phyloP scores from a whole-genome alignment of 768 basidiomycete species.

The Naganishia kalamii region DNA sequence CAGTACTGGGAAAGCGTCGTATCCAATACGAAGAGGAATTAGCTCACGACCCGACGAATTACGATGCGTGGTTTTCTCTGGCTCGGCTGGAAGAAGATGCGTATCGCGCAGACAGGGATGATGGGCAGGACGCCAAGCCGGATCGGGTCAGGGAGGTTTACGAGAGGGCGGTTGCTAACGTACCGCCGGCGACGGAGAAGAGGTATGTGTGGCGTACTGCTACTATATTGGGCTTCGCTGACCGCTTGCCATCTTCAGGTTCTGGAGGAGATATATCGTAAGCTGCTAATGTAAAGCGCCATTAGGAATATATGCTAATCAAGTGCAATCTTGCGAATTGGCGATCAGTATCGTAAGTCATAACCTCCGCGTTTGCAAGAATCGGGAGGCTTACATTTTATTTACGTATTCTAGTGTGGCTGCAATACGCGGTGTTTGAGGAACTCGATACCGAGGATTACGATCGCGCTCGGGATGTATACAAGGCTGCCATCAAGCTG shows the following conservation, averaged over 20 bases:
- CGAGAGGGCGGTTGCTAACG: slow-evolving; percentile 88
- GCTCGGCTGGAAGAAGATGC: slow-evolving; percentile 87
- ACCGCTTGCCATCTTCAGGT: slow-evolving; percentile 23
- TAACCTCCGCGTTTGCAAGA: background rate
- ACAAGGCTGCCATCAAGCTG: slow-evolving; percentile 77
- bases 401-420: slow-evolving; percentile 58
- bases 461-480: slow-evolving; percentile 77
- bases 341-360: background rate
- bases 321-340: background rate
- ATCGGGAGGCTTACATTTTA: background rate
- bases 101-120: slow-evolving; percentile 62
- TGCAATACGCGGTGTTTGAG: slow-evolving; percentile 93
- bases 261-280: slow-evolving; percentile 50
- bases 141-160: slow-evolving; percentile 85
- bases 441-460: slow-evolving; percentile 94
- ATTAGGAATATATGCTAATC: background rate
- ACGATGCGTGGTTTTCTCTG: slow-evolving; percentile 98
- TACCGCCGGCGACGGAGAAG: slow-evolving; percentile 90
- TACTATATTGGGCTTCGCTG: too few relatives aligned
- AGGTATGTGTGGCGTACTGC: slow-evolving; percentile 52
- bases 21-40: slow-evolving; percentile 99
- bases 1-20: slow-evolving; percentile 92
- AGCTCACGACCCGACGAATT: slow-evolving; percentile 81
- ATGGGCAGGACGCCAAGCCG: slow-evolving; percentile 50
- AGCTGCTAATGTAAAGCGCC: background rate